Conservation (phyloP, 306 rosid species). For the Betula pendula region DNA sequence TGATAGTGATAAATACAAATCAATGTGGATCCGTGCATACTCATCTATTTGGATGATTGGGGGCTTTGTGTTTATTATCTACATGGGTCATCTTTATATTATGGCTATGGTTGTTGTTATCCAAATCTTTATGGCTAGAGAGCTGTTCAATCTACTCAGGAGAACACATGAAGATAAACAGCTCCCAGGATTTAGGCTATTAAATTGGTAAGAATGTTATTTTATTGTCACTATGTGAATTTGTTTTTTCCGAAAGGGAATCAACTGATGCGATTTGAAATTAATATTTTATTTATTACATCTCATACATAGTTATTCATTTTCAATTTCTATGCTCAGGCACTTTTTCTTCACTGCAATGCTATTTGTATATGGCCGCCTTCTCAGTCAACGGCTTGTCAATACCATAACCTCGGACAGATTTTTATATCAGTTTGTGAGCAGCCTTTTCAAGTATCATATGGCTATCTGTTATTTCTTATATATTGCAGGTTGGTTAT, state of each 20-base stretch:
- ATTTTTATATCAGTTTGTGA: conserved; percentile 72
- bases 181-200: conserved; percentile 93
- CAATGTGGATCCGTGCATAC: conserved; percentile 83
- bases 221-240: conserved; percentile 15
- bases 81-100: conserved; percentile 90
- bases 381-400: conserved; percentile 86
- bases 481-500: conserved; percentile 74
- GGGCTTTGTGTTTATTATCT: conserved; percentile 74
- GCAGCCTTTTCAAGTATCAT: conserved; percentile 84
- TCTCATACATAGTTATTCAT: conserved; percentile 10
- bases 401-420: conserved; percentile 83
- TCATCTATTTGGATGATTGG: conserved; percentile 98
- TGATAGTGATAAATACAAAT: conserved; percentile 82
- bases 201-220: conserved; percentile 68
- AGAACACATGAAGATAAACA: conserved; percentile 83
- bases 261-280: conserved; percentile 5
- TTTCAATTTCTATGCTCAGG: conserved; percentile 55
- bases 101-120: conserved; percentile 93
- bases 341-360: conserved; percentile 97
- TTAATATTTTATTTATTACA: conserved; percentile 1
- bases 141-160: conserved; percentile 88
- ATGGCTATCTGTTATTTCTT: conserved; percentile 89
- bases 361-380: conserved; percentile 95
- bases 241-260: conserved; percentile 23
- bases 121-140: conserved; percentile 95